phyloP scores from a whole-genome alignment of 257 asterid species.

The Eucommia ulmoides region DNA sequence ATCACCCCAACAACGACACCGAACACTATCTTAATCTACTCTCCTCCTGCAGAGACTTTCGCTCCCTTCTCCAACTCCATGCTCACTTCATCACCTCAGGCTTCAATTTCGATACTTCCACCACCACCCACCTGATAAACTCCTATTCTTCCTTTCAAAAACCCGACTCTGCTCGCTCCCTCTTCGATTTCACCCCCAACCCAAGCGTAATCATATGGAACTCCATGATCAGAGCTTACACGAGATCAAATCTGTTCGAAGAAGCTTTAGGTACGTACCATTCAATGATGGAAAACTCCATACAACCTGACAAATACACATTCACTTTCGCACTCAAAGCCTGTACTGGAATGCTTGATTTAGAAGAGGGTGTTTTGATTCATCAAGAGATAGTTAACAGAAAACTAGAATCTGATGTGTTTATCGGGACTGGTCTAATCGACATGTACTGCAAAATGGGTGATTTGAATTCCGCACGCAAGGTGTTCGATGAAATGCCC shows the following conservation, averaged over 20 bases:
- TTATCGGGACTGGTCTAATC: conserved; percentile 27
- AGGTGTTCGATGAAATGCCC: conserved; percentile 28
- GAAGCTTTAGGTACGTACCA: conserved; percentile 19
- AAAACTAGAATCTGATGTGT: conserved; percentile 22
- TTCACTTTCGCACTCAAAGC: conserved; percentile 35
- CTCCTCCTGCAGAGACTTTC: conserved; percentile 16
- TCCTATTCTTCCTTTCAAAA: conserved; percentile 24
- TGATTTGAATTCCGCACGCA: conserved; percentile 16
- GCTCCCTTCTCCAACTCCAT: conserved; percentile 18
- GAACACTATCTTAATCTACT: conserved; percentile 6
- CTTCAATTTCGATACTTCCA: conserved; percentile 8
- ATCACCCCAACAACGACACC: background rate
- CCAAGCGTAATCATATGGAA: conserved; percentile 21
- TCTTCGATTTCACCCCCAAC: conserved; percentile 14
- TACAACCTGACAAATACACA: conserved; percentile 24
- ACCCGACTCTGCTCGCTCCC: conserved; percentile 17
- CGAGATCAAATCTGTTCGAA: conserved; percentile 8
- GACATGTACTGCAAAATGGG: conserved; percentile 24
- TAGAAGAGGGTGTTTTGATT: conserved; percentile 16
- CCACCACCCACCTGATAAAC: conserved; percentile 20
- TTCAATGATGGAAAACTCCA: conserved; percentile 9
- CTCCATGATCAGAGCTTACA: conserved; percentile 26
- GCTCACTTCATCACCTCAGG: conserved; percentile 22
- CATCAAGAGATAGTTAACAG: conserved; percentile 13
- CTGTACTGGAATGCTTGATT: conserved; percentile 13